Conservation (phyloP, 768 basidiomycete genomes). For the Naganishia vishniacii region DNA sequence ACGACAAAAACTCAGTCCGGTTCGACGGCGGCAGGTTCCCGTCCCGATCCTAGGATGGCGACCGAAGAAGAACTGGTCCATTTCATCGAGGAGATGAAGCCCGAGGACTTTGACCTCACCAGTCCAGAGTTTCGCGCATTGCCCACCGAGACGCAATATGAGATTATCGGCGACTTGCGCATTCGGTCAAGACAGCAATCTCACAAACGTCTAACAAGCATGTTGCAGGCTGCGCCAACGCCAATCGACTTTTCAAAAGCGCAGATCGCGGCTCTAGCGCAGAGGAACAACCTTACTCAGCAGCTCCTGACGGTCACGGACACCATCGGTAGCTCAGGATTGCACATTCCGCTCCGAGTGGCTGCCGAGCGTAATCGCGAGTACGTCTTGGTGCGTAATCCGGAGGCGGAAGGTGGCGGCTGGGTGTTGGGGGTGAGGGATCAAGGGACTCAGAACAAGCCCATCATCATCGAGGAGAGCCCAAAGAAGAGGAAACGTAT, state of each 20-base stretch:
- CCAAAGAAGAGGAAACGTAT: slow-evolving; percentile 34
- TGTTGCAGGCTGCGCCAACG: slow-evolving; percentile 71
- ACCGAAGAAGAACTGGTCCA: slow-evolving; percentile 88
- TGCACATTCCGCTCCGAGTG: slow-evolving; percentile 85
- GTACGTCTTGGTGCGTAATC: slow-evolving; percentile 91
- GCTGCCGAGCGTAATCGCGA: slow-evolving; percentile 91
- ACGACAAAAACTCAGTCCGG: slow-evolving; percentile 53
- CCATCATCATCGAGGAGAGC: slow-evolving; percentile 68
- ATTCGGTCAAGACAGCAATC: slow-evolving; percentile 92
- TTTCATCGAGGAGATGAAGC: slow-evolving; percentile 94
- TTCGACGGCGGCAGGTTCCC: slow-evolving; percentile 49
- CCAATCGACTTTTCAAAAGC: slow-evolving; percentile 93
- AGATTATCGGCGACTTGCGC: slow-evolving; percentile 92
- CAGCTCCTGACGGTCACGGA: slow-evolving; percentile 88
- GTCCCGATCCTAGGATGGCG: slow-evolving; percentile 84
- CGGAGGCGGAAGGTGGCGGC: slow-evolving; percentile 69
- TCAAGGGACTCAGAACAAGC: slow-evolving; percentile 73
- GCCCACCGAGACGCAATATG: slow-evolving; percentile 94
- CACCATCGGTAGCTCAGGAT: slow-evolving; percentile 73
- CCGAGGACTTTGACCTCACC: slow-evolving; percentile 87
- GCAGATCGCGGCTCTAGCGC: slow-evolving; percentile 82
- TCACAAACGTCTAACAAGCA: slow-evolving; percentile 80
- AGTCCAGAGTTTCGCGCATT: slow-evolving; percentile 85
- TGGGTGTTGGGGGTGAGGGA: slow-evolving; percentile 92
- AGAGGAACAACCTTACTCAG: slow-evolving; percentile 86